Base-by-base conservation (phyloP, 75 land plant species). In the Chamaecyparis obtusa region DNA sequence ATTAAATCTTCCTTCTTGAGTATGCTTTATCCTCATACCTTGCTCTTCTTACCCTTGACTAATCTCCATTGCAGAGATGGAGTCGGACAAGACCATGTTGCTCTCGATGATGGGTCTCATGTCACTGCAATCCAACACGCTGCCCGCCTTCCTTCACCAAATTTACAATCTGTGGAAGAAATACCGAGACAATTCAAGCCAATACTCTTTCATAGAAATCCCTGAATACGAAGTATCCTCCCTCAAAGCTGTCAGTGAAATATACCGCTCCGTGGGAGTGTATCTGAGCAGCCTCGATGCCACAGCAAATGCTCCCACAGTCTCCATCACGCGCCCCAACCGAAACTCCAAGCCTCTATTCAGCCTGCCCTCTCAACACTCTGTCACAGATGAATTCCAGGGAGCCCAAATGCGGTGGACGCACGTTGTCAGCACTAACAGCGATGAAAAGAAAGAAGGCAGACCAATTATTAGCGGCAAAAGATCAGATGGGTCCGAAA, bases 361-460 rank as follows among this genome's bases (percentile, higher is more conserved):
- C 39, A 88, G 85, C 79, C 89, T 93, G 88, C 94, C 94, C 44
- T 87, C 90, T 10, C 21, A 87, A 27, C 87, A 92, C 88, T 80
- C 85, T 32, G 83, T 92, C 78, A 75, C 41, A 19, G 96, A 92
- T 72, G 75, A 76, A 10, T 92, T 88, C 86, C 27, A 82, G 15
- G 94, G 93, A 7, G 87, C 77, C 78, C 87, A 87, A 55, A 17
- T 91, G 24, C 88, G 91, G 51, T 49, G 51, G 51, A 49, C 51
- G 51, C 51, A 32, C 30, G 14, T 10, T 39, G 41, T 39, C 41
- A 2, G 2, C 41, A 39, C 41, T 1, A 30, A 74, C 76, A 30
- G 35, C 76, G 77, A 11, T 14, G 77, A 49, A 49, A 49, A 9
- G 13, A 49, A 49, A 10, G 13, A 49, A 9, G 1, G 0, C 1